Conservation (phyloP, 2,329 filamentous ascomycete genomes). For the Sclerotinia minor region DNA sequence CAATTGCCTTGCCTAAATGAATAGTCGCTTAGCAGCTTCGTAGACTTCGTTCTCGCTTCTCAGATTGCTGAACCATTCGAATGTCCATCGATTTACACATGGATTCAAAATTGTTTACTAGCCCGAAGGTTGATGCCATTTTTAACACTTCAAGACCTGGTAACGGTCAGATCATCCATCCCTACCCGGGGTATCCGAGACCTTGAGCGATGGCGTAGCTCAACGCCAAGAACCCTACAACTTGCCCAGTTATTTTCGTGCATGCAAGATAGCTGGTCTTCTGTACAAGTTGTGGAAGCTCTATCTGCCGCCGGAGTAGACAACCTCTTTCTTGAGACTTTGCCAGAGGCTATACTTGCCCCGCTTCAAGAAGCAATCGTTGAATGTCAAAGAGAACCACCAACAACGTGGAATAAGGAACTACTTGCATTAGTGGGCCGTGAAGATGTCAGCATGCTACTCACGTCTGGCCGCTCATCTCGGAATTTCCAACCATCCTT, state of each 20-base stretch:
- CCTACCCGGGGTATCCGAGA: conserved; percentile 28
- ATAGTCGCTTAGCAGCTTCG: neutral
- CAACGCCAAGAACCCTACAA: conserved; percentile 67
- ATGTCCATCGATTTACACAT: conserved; percentile 61
- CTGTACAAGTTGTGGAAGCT: conserved; percentile 68
- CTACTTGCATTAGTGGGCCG: conserved; percentile 76
- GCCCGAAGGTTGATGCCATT: conserved; percentile 44
- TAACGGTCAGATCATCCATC: conserved; percentile 40
- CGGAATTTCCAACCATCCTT: conserved; percentile 34
- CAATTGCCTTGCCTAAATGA: neutral
- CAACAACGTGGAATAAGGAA: conserved; percentile 69
- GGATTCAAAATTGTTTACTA: conserved; percentile 48
- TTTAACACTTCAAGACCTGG: conserved; percentile 52
- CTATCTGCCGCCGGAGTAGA: conserved; percentile 72
- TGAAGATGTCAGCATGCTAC: conserved; percentile 72
- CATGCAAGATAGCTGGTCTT: conserved; percentile 52
- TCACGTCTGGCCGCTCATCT: conserved; percentile 50
- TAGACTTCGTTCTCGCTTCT: conserved; percentile 30
- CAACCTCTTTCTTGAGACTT: conserved; percentile 68
- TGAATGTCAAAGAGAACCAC: conserved; percentile 80
- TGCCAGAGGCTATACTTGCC: conserved; percentile 81
- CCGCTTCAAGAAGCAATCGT: conserved; percentile 81
- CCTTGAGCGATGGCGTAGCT: conserved; percentile 34
- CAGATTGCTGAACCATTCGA: conserved; percentile 50
- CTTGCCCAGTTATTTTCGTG: conserved; percentile 67